Evolutionary conservation across 495 filamentous ascomycete species (phyloP).

Genomic region (Bacidia rubella): DNA sequence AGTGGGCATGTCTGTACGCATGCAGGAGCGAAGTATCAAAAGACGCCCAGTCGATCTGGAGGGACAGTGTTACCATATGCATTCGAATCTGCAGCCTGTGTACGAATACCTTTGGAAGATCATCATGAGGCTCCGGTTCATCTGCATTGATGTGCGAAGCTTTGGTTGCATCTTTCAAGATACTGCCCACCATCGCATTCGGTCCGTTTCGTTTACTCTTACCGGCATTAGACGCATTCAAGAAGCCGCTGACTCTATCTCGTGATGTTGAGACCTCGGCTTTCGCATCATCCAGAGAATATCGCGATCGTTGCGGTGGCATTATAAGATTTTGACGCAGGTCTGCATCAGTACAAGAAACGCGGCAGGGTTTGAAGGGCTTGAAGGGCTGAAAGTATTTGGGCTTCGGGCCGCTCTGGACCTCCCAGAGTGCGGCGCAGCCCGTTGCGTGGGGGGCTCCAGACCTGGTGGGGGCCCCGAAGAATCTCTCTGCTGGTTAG

Average conservation of each 20-base stretch:
- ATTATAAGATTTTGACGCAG: slow-evolving; percentile 4
- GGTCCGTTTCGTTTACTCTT: slow-evolving; percentile 21
- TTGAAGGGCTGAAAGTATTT: no score
- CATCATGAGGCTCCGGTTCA: neutral
- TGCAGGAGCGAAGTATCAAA: slow-evolving; percentile 49
- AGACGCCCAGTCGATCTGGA: slow-evolving; percentile 51
- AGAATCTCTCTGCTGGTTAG: no score
- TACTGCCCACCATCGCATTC: slow-evolving; percentile 14
- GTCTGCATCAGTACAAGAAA: no score
- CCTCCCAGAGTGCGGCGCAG: no score
- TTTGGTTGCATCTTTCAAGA: slow-evolving; percentile 21
- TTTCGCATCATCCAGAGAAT: slow-evolving; percentile 13
- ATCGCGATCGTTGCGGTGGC: slow-evolving; percentile 16
- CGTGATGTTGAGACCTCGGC: slow-evolving; percentile 25
- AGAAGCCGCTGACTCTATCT: slow-evolving; percentile 17
- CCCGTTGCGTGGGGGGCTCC: no score
- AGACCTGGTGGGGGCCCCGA: no score
- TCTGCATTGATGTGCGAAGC: slow-evolving; percentile 6
- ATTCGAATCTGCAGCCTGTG: neutral
- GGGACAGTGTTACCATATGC: slow-evolving; percentile 5
- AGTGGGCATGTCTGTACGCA: slow-evolving; percentile 53
- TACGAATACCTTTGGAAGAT: slow-evolving; percentile 1
- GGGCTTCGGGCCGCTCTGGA: no score
- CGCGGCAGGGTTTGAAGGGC: no score
- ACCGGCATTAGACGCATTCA: neutral